These are phyloP conservation scores for Cyberlindnera americana DNA, from an alignment of 805 yeast species.

Conservation along the genomic window DNA sequence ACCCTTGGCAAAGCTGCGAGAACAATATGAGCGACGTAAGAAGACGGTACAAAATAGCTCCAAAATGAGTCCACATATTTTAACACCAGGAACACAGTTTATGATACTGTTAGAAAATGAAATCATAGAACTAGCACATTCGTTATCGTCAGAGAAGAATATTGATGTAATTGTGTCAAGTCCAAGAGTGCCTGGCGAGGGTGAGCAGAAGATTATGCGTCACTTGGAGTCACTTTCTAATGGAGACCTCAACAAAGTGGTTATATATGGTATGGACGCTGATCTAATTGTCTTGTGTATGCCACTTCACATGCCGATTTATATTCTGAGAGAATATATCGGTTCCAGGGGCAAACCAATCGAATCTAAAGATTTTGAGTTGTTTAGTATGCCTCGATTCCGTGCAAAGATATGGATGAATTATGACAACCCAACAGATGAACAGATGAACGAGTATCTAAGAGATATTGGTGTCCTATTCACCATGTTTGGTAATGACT, in stretches of 20 bases:
- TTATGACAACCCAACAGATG: conserved; percentile 52
- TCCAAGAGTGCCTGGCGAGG: conserved; percentile 94
- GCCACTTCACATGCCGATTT: conserved; percentile 75
- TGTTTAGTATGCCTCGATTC: conserved; percentile 48
- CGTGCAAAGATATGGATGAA: conserved; percentile 33
- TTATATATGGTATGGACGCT: conserved; percentile 84
- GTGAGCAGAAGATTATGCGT: conserved; percentile 94
- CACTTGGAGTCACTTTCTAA: conserved; percentile 70
- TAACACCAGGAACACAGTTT: conserved; percentile 94
- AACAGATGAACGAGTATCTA: conserved; percentile 31
- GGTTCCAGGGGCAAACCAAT: conserved; percentile 54
- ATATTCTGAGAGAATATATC: conserved; percentile 80
- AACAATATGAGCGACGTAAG: conserved; percentile 92
- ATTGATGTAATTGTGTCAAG: conserved; percentile 75
- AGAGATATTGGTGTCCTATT: conserved; percentile 85
- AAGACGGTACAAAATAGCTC: conserved; percentile 81
- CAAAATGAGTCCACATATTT: conserved; percentile 73
- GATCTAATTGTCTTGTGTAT: conserved; percentile 89
- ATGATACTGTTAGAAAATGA: conserved; percentile 81
- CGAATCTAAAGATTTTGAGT: conserved; percentile 55
- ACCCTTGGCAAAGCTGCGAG: conserved; percentile 94
- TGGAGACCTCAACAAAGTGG: conserved; percentile 63
- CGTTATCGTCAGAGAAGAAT: conserved; percentile 17
- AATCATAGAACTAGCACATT: conserved; percentile 70
- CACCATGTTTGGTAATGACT: conserved; percentile 94